These are phyloP conservation scores for Musa troglodytarum DNA, from an alignment of 176 grass and related monocot genomes.

Conservation along the genomic window DNA sequence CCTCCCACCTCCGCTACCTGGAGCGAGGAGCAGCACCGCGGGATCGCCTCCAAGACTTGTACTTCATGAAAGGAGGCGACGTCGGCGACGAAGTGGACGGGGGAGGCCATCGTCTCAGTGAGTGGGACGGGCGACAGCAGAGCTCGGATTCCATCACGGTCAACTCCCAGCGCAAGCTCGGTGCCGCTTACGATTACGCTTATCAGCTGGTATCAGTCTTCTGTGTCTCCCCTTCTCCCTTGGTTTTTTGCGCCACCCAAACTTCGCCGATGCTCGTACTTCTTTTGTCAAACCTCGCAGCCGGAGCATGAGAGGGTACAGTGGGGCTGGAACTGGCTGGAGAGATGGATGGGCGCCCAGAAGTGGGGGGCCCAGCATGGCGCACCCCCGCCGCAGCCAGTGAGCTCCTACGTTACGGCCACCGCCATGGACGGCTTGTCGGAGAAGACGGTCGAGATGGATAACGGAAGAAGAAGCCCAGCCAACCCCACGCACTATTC, in stretches of 20 bases:
- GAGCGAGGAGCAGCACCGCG: background rate
- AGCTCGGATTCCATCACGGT: slow-evolving; percentile 26
- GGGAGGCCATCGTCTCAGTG: background rate
- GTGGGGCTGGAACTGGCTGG: slow-evolving; percentile 55
- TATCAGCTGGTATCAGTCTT: slow-evolving; percentile 5
- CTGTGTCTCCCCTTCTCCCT: background rate
- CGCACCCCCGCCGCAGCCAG: slow-evolving; percentile 3
- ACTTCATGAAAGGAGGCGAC: background rate
- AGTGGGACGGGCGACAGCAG: slow-evolving; percentile 43
- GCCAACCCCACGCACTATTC: slow-evolving; percentile 12
- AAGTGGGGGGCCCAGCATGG: slow-evolving; percentile 6
- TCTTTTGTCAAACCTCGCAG: too few relatives aligned
- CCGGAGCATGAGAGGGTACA: slow-evolving; percentile 31
- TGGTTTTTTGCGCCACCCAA: slow-evolving; percentile 2
- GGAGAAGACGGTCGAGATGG: slow-evolving; percentile 72
- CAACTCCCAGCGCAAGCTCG: slow-evolving; percentile 31
- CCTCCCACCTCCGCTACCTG: background rate
- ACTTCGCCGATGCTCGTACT: too few relatives aligned
- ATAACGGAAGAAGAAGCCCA: slow-evolving; percentile 23
- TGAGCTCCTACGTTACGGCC: slow-evolving; percentile 17
- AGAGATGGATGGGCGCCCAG: slow-evolving; percentile 29
- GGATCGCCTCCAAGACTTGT: background rate
- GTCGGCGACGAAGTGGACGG: slow-evolving; percentile 12
- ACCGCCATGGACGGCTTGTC: slow-evolving; percentile 34
- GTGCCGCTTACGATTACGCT: slow-evolving; percentile 27